Conservation (phyloP, 495 filamentous ascomycete genomes). For the Aspergillus baeticus region DNA sequence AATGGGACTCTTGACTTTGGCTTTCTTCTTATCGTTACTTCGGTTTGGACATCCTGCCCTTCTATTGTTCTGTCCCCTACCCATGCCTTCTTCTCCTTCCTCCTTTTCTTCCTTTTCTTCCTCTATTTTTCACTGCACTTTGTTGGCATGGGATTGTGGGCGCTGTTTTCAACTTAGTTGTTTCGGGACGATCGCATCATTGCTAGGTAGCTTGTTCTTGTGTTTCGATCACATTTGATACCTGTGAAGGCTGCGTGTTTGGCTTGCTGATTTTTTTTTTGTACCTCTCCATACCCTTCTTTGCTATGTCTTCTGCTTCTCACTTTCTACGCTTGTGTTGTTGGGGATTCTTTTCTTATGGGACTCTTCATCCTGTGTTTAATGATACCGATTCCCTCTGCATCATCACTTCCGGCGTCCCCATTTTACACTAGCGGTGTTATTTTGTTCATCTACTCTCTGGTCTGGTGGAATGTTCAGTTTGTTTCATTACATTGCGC, state of each 20-base stretch:
- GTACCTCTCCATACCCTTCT: slow-evolving; percentile 21
- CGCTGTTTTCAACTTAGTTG: slow-evolving; percentile 34
- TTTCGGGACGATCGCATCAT: slow-evolving; percentile 29
- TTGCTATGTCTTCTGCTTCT: slow-evolving; percentile 5
- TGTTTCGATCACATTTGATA: slow-evolving; percentile 27
- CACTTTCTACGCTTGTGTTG: slow-evolving; percentile 2
- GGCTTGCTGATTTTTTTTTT: slow-evolving; percentile 9
- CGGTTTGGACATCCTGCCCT: slow-evolving; percentile 4
- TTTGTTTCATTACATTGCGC: not conserved
- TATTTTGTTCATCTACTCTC: not conserved
- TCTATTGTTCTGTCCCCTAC: slow-evolving; percentile 14
- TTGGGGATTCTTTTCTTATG: not conserved
- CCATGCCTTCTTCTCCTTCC: slow-evolving; percentile 9
- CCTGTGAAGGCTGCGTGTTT: slow-evolving; percentile 16
- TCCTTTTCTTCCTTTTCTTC: slow-evolving; percentile 17
- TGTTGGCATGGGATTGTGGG: slow-evolving; percentile 39
- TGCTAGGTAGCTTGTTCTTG: slow-evolving; percentile 37
- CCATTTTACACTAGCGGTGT: slow-evolving; percentile 5
- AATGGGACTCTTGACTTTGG: slow-evolving; percentile 29
- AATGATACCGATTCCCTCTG: slow-evolving; percentile 13
- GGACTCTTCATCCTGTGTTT: slow-evolving; percentile 13
- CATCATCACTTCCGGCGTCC: slow-evolving; percentile 10
- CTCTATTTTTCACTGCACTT: slow-evolving; percentile 16
- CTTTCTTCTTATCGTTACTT: slow-evolving; percentile 24
- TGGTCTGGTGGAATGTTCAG: not conserved